Conservation (phyloP, 495 filamentous ascomycete genomes). For the Hyaloscypha finlandica region DNA sequence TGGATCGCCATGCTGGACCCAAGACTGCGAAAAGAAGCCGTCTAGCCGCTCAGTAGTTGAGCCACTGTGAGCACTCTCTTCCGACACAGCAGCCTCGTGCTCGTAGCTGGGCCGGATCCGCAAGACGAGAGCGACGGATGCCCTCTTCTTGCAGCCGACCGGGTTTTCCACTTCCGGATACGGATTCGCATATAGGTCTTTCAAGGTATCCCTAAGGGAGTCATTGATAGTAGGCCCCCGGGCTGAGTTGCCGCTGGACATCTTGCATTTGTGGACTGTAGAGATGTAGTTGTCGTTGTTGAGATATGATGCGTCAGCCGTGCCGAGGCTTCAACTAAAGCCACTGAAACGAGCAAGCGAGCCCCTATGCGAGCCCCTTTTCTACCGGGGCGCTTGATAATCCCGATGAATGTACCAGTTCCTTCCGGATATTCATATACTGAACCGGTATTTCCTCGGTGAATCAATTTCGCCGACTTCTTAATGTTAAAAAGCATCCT, state of each 20-base stretch:
- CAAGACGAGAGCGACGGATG: slow-evolving; percentile 72
- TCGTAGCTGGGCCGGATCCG: slow-evolving; percentile 64
- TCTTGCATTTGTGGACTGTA: not conserved
- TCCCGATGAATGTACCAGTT: not conserved
- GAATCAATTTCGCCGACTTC: no score
- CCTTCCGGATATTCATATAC: not conserved
- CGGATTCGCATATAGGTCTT: slow-evolving; percentile 52
- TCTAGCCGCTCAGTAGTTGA: slow-evolving; percentile 47
- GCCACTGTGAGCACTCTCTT: slow-evolving; percentile 16
- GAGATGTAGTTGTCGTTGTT: not conserved
- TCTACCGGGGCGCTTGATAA: not conserved
- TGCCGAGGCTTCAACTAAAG: not conserved
- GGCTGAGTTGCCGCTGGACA: not conserved
- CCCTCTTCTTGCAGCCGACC: slow-evolving; percentile 61
- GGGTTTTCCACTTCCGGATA: slow-evolving; percentile 68
- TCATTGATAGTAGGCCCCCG: slow-evolving; percentile 14
- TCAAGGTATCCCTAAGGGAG: slow-evolving; percentile 47
- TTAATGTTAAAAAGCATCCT: no score
- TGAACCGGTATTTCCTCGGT: no score
- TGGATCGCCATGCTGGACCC: slow-evolving; percentile 74
- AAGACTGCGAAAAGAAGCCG: slow-evolving; percentile 66
- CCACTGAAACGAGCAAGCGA: not conserved
- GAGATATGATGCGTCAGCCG: not conserved
- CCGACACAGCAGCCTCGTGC: slow-evolving; percentile 40
- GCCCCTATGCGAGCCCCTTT: not conserved